Conservation (phyloP, 1,284 basidiomycete genomes). For the Xerocomus nothofagi region DNA sequence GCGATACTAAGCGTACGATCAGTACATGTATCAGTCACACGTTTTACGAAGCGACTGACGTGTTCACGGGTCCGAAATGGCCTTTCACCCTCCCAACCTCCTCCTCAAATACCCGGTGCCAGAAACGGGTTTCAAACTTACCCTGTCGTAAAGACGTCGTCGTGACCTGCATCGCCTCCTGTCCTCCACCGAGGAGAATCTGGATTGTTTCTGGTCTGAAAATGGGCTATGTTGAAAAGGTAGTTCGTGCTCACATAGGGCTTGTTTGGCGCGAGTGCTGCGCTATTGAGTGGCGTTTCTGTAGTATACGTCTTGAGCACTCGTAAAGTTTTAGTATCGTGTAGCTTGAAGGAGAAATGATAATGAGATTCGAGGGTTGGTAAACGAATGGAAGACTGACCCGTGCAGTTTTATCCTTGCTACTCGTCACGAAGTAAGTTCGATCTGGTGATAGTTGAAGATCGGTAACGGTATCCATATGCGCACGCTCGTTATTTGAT, state of each 20-base stretch:
- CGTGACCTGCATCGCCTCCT: constrained; percentile 98
- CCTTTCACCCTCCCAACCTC: constrained; percentile 97
- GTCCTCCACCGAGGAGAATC: constrained; percentile 93
- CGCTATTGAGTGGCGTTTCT: constrained; percentile 96
- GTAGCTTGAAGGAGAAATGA: constrained; percentile 54
- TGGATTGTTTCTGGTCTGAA: constrained; percentile 31
- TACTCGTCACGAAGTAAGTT: constrained; percentile 94
- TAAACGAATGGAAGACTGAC: constrained; percentile 45
- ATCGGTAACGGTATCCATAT: constrained; percentile 86
- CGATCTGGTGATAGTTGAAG: constrained; percentile 89
- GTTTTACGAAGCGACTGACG: constrained; percentile 49
- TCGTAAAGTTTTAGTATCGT: constrained; percentile 85
- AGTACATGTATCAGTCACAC: constrained; percentile 3
- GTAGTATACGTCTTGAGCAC: constrained; percentile 94
- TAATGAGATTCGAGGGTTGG: not conserved
- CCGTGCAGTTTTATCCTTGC: constrained; percentile 95
- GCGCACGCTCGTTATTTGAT: constrained; percentile 78
- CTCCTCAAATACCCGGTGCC: constrained; percentile 98
- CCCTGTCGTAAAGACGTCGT: constrained; percentile 93
- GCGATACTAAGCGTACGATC: constrained; percentile 62
- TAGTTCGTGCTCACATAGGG: constrained; percentile 66
- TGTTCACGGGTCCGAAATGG: constrained; percentile 98
- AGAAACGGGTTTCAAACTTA: constrained; percentile 98
- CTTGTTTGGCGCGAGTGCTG: constrained; percentile 79
- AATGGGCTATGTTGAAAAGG: not conserved